Evolutionary conservation across 164 flowering plant genomes (phyloP), one percentile per base, ranked within the genome.

Genomic region (Chimonanthus praecox): DNA sequence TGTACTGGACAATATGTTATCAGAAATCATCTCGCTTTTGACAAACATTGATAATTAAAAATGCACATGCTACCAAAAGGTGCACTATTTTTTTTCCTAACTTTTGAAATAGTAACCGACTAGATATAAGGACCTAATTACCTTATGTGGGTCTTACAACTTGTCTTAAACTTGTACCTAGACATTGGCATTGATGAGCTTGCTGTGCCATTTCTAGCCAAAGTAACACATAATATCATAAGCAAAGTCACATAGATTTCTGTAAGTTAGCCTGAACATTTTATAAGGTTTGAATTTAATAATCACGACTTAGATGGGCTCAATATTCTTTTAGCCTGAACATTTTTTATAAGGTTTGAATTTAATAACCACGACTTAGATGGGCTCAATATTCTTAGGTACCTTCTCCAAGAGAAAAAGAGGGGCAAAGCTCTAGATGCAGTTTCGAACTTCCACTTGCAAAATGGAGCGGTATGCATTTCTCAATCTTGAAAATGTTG

Each of bases 371-470:
- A 63, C 7, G 66, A 63, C 49, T 68, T 5, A 68, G 3, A 15
- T 47, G 6, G 10, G 20, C 33, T 51, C 10, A 69, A 69, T 69
- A 10, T 9, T 20, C 65, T 13, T 68, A 94, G 97, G 91, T 92
- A 91, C 83, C 97, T 94, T 82, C 78, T 88, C 73, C 85, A 85
- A 81, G 99, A 94, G 85, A 94, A 92, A 80, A 92, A 92, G 86
- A 83, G 99, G 80, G 97, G 97, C 45, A 94, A 90, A 79, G 95
- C 97, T 77, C 82, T 94, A 67, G 97, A 94, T 77, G 83, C 95
- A 77, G 97, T 94, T 80, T 95, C 93, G 60, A 92, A 92, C 80
- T 94, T 94, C 78, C 97, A 94, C 84, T 83, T 94, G 83, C 97
- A 92, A 75, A 94, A 92, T 87, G 97, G 97, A 80, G 97, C 95